Evolutionary conservation across 2,329 filamentous ascomycete genomes (phyloP).

Genomic region (Aspergillus spinulosporus): DNA sequence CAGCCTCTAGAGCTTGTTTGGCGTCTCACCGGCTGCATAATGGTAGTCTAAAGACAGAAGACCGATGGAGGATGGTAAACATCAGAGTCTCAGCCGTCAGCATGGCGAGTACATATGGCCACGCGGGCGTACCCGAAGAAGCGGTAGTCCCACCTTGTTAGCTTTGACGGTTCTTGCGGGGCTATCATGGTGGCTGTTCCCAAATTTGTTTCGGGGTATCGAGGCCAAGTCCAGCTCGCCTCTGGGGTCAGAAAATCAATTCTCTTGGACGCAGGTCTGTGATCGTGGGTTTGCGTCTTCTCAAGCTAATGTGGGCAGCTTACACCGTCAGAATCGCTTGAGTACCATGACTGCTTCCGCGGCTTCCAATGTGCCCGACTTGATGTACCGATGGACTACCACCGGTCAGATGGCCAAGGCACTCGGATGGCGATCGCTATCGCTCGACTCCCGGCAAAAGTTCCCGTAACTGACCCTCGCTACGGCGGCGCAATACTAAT

Average conservation of each 20-base stretch:
- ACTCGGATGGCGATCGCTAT: conserved; percentile 47
- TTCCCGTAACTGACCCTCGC: conserved; percentile 41
- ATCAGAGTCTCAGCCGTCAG: not conserved
- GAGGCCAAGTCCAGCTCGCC: not conserved
- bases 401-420: conserved; percentile 34
- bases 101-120: conserved; percentile 1
- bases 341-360: conserved; percentile 47
- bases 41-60: not conserved
- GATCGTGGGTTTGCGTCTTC: not conserved
- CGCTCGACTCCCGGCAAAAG: conserved; percentile 48
- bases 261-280: conserved; percentile 21
- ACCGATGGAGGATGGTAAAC: conserved; percentile 14
- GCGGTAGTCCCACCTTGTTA: conserved; percentile 9
- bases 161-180: conserved; percentile 13
- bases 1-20: not conserved
- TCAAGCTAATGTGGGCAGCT: conserved; percentile 20
- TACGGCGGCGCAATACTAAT: conserved; percentile 51
- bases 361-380: conserved; percentile 53
- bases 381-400: conserved; percentile 52
- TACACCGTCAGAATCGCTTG: conserved; percentile 30
- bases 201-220: not conserved
- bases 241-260: not conserved
- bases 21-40: not conserved
- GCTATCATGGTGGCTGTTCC: conserved; percentile 14
- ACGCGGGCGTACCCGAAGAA: not conserved